Conservation (phyloP, 75 land plant species). For the Picea sitchensis region DNA sequence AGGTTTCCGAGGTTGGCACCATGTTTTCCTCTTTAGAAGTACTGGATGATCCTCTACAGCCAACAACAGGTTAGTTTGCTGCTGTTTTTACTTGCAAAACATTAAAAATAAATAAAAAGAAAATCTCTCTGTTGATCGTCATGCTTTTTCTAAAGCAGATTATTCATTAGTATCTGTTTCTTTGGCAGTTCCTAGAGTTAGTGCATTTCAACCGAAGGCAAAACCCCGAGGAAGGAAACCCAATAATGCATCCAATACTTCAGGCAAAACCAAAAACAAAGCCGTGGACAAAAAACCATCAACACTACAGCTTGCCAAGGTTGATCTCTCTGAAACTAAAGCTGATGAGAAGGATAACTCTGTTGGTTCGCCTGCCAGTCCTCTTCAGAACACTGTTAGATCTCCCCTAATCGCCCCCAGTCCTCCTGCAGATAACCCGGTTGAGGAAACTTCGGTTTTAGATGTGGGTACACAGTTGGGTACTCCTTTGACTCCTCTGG, state of each 20-base stretch:
- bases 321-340: not conserved
- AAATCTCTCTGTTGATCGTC: not conserved
- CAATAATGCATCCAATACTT: not conserved
- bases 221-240: slow-evolving; percentile 1
- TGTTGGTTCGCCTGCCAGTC: not conserved
- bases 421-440: not conserved
- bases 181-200: slow-evolving; percentile 5
- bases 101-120: not conserved
- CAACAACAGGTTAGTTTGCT: not conserved
- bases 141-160: not conserved
- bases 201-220: slow-evolving; percentile 5
- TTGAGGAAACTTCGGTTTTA: not conserved
- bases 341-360: not conserved
- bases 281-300: not conserved
- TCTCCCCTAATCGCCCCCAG: not conserved
- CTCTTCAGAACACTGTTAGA: not conserved
- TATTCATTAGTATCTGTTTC: not conserved
- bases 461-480: not conserved
- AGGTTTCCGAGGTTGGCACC: not conserved
- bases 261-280: not conserved
- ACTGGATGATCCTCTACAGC: slow-evolving; percentile 3
- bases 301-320: not conserved
- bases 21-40: slow-evolving; percentile 2
- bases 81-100: not conserved
- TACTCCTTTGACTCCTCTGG: not conserved